Evolutionary conservation across 2,329 filamentous ascomycete genomes (phyloP), one percentile per base, ranked within the genome.

Genomic region (Pseudogymnoascus sp.): DNA sequence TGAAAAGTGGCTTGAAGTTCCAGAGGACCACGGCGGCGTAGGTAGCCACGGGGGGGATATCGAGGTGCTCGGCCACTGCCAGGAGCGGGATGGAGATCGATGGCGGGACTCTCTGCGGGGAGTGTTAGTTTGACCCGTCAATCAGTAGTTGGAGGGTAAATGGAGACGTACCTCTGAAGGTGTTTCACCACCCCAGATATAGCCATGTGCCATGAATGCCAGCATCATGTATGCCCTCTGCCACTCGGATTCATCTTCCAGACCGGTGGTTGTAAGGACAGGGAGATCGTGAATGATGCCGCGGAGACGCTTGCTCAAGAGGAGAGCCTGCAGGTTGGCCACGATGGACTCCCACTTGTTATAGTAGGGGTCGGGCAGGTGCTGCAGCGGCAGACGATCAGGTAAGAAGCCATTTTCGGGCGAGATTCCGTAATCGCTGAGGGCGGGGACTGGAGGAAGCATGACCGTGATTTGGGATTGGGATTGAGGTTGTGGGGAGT

Each of bases 1-100:
- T 78, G 72, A 97, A 97, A 62, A 97, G 83, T 0, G 92, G 91
- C 75, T 92, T 93, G 81, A 92, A 97, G 77, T 99, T 99, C 94
- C 94, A 99, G 26, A 99, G 81, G 67, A 91, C 93, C 3, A 97
- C 81, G 6, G 89, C 91, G 6, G 94, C 91, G 73, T 97, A 99
- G 16, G 93, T 97, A 58, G 93, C 94, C 29, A 99, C 93, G 1
- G 92, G 90, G 6, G 91, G 92, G 26, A 99, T 80, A 71, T 97
- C 90, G 16, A 99, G 83, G 65, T 86, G 85, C 49, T 83, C 79
- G 68, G 90, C 93, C 55, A 95, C 83, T 66, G 87, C 78, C 60
- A 96, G 80, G 67, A 97, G 83, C 0, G 94, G 94, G 31, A 92
- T 83, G 5, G 93, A 91, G 66, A 99, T 85, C 63, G 91, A 80